Evolutionary conservation across 2,329 filamentous ascomycete genomes (phyloP).

Genomic region (Talaromyces sp.): DNA sequence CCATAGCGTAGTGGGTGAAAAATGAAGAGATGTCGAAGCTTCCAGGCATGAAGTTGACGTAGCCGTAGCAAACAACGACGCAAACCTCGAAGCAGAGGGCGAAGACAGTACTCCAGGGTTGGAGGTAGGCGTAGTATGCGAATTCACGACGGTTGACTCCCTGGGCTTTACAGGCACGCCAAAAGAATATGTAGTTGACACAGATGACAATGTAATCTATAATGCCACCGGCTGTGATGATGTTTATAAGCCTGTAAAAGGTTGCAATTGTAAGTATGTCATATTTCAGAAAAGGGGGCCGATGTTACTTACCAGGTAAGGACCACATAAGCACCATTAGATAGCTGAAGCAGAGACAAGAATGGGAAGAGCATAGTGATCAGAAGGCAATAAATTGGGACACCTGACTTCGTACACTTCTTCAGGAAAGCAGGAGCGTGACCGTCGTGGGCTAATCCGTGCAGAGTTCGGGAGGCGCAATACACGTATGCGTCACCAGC

Average conservation of each 20-base stretch:
- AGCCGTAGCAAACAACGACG: constrained; percentile 58
- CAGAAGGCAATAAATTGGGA: constrained; percentile 12
- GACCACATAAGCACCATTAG: constrained; percentile 51
- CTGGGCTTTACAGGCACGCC: constrained; percentile 59
- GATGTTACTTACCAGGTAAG: constrained; percentile 57
- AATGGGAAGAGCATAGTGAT: constrained; percentile 50
- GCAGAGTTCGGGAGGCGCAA: constrained; percentile 65
- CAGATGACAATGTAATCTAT: constrained; percentile 64
- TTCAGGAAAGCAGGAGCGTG: constrained; percentile 53
- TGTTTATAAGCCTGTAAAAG: constrained; percentile 13
- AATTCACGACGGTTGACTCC: constrained; percentile 53
- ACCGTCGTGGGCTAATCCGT: constrained; percentile 65
- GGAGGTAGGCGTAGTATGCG: constrained; percentile 65
- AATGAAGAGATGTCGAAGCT: constrained; percentile 69
- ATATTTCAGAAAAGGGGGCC: too few relatives aligned
- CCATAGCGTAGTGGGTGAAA: constrained; percentile 70
- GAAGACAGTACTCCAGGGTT: constrained; percentile 43
- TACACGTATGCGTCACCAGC: constrained; percentile 68
- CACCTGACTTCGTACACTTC: constrained; percentile 15
- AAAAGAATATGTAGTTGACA: constrained; percentile 62
- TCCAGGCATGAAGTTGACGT: constrained; percentile 61
- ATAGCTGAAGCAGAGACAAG: constrained; percentile 63
- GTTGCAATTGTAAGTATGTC: not conserved
- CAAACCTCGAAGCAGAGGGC: constrained; percentile 17
- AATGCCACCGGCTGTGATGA: constrained; percentile 28